Conservation (phyloP, 208 protist genomes). For the Acanthamoeba sp. region DNA sequence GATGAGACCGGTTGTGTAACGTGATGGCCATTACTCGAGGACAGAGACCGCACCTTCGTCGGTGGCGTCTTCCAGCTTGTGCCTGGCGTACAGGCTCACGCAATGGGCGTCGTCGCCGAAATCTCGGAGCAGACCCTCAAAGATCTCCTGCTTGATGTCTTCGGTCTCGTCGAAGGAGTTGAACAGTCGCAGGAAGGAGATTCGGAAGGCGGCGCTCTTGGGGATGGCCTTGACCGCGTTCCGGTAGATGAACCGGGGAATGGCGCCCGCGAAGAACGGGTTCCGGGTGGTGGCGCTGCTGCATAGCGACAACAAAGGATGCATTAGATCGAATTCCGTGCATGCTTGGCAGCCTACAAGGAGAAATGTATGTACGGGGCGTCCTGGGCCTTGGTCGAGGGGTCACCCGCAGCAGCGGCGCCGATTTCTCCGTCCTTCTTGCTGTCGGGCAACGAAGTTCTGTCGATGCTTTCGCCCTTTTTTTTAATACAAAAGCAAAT, state of each 20-base stretch:
- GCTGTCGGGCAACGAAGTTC: background rate
- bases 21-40: no score
- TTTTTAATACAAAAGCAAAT: background rate
- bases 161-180: slow-evolving; percentile 19
- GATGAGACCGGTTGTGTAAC: no score
- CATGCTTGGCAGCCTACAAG: no score
- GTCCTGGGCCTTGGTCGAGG: background rate
- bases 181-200: slow-evolving; percentile 36
- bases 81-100: background rate
- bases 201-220: background rate
- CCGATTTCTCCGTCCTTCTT: background rate
- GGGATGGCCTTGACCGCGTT: slow-evolving; percentile 34
- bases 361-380: background rate
- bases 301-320: background rate
- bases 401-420: background rate
- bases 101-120: background rate
- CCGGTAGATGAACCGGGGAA: slow-evolving; percentile 21
- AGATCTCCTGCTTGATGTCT: slow-evolving; percentile 50
- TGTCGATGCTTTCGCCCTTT: background rate
- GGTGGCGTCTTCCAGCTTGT: slow-evolving; percentile 6
- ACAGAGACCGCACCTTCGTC: no score
- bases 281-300: background rate
- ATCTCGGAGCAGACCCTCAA: background rate
- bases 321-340: no score
- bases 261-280: slow-evolving; percentile 51